phyloP scores from a whole-genome alignment of 179 eudicot genomes.

The Spinacia oleracea region DNA sequence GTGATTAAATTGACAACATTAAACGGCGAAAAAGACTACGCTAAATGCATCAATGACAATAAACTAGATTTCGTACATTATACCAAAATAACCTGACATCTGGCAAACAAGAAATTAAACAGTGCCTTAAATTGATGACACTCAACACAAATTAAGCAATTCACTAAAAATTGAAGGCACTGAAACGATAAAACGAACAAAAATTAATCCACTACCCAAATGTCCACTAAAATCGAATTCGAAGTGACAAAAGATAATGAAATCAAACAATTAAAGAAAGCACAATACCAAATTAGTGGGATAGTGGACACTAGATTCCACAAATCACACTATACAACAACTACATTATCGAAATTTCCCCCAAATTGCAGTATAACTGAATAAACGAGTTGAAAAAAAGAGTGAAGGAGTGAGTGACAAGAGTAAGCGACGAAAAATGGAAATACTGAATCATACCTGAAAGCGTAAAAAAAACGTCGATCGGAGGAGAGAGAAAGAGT shows the following conservation, averaged over 20 bases:
- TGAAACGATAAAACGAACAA: neutral
- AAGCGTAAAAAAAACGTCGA: slow-evolving; percentile 15
- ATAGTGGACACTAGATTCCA: slow-evolving; percentile 2
- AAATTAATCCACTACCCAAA: slow-evolving; percentile 3
- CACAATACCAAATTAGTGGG: neutral
- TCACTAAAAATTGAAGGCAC: neutral
- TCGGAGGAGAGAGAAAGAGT: slow-evolving; percentile 8
- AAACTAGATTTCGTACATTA: neutral
- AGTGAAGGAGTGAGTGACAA: slow-evolving; percentile 2
- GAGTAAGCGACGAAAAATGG: neutral
- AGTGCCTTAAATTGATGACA: slow-evolving; percentile 12
- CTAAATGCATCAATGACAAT: neutral
- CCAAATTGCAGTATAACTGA: neutral
- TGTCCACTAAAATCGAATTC: slow-evolving; percentile 15
- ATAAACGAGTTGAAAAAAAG: neutral
- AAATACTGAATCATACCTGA: slow-evolving; percentile 21
- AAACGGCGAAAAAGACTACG: neutral
- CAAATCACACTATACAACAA: slow-evolving; percentile 12
- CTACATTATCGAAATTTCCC: slow-evolving; percentile 18
- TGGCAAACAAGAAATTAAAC: neutral
- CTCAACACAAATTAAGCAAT: slow-evolving; percentile 5
- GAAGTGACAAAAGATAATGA: slow-evolving; percentile 8
- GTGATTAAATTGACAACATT: neutral
- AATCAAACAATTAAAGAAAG: slow-evolving; percentile 16
- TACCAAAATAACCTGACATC: neutral